phyloP scores from a whole-genome alignment of 768 basidiomycete species.

The Podaxis sp. region DNA sequence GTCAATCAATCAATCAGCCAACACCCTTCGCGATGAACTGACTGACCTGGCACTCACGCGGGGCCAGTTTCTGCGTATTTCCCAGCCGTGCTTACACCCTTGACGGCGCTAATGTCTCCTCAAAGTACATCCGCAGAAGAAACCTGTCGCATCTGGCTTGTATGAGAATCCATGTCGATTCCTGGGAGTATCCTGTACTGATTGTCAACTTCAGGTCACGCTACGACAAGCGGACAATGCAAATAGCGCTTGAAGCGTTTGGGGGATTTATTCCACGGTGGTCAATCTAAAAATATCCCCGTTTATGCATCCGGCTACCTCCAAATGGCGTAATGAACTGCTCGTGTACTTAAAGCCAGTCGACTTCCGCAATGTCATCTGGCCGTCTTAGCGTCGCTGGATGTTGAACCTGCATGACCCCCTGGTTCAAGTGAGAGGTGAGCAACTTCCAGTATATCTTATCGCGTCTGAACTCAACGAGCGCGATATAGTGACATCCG shows the following conservation, averaged over 20 bases:
- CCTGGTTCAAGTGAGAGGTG: constrained; percentile 11
- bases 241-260: not conserved
- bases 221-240: constrained; percentile 2
- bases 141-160: not conserved
- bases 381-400: constrained; percentile 4
- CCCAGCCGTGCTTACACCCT: not conserved
- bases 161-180: not conserved
- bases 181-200: not conserved
- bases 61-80: not conserved
- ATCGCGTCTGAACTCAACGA: not conserved
- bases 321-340: constrained; percentile 10
- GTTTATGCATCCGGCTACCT: constrained; percentile 1
- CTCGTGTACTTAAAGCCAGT: constrained; percentile 9
- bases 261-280: constrained; percentile 1
- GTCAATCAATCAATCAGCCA: not conserved
- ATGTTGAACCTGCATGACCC: constrained; percentile 9
- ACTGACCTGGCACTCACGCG: not conserved
- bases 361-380: not conserved
- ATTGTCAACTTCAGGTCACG: constrained; percentile 2
- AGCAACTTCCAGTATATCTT: not conserved
- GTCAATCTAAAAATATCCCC: constrained; percentile 4
- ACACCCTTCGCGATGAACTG: not conserved
- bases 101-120: not conserved
- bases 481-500: constrained; percentile 25
- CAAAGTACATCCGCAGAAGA: not conserved